These are phyloP conservation scores for Salix arbutifolia DNA, from an alignment of 345 rosid genomes.

Conservation along the genomic window DNA sequence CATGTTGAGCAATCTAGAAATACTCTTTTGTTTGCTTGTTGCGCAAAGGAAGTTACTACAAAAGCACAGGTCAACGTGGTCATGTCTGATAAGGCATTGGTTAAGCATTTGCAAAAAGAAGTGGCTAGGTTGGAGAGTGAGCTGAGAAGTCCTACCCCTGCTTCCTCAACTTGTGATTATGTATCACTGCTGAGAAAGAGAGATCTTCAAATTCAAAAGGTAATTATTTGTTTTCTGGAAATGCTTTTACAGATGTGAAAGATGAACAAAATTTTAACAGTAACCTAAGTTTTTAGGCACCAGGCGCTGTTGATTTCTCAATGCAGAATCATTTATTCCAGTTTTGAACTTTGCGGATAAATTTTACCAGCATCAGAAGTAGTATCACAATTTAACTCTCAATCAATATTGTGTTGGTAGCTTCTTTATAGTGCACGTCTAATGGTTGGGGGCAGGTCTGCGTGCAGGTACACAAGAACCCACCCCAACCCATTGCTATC, in stretches of 20 bases:
- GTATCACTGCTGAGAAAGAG: conserved; percentile 65
- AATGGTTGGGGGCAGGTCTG: neutral
- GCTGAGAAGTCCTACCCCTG: conserved; percentile 64
- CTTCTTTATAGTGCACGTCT: neutral
- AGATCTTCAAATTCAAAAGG: conserved; percentile 94
- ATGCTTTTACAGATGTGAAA: neutral
- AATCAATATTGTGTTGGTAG: neutral
- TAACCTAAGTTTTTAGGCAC: neutral
- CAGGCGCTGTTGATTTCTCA: neutral
- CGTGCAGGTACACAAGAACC: neutral
- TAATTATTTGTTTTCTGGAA: conserved; percentile 12
- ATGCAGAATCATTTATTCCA: neutral
- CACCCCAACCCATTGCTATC: neutral
- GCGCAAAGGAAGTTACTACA: conserved; percentile 95
- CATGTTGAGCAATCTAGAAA: conserved; percentile 98
- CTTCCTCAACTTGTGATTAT: conserved; percentile 55
- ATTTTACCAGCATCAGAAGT: neutral
- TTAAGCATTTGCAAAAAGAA: conserved; percentile 88
- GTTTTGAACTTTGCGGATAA: neutral
- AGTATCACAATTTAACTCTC: neutral
- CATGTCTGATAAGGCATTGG: conserved; percentile 98
- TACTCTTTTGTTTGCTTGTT: conserved; percentile 91
- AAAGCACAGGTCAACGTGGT: conserved; percentile 97
- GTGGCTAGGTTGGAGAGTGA: conserved; percentile 91
- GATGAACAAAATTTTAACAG: neutral